Percentiles rank a stretch among this genome's conserved stretches.
Evolutionary conservation across 495 filamentous ascomycete genomes (phyloP).

Genomic region (Sordaria brevicollis): DNA sequence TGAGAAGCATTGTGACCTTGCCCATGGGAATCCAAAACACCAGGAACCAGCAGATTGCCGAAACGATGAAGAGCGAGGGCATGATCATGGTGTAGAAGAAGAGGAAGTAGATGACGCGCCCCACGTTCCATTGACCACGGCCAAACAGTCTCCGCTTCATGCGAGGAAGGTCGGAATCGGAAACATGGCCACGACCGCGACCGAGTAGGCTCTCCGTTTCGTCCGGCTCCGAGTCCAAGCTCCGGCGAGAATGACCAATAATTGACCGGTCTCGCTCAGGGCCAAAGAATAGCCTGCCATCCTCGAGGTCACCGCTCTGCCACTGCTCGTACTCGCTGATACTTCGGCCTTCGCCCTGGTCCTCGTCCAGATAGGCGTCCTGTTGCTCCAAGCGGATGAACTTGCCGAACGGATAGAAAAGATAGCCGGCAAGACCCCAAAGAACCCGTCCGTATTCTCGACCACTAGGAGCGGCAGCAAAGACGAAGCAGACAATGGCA

Average conservation of each 20-base stretch:
- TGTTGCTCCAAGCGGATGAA: slow-evolving; percentile 89
- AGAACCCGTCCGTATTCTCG: slow-evolving; percentile 80
- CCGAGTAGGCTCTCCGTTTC: slow-evolving; percentile 88
- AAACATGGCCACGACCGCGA: slow-evolving; percentile 31
- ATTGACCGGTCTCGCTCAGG: slow-evolving; percentile 70
- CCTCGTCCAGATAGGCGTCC: slow-evolving; percentile 89
- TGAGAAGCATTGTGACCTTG: slow-evolving; percentile 80
- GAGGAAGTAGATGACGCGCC: slow-evolving; percentile 88
- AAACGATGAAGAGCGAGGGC: slow-evolving; percentile 79
- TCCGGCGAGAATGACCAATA: slow-evolving; percentile 78
- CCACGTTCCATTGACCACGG: slow-evolving; percentile 88
- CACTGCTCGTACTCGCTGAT: slow-evolving; percentile 99
- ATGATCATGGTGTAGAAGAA: slow-evolving; percentile 94
- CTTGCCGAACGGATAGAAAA: slow-evolving; percentile 94
- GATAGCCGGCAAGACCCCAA: slow-evolving; percentile 70
- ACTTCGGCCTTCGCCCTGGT: slow-evolving; percentile 96
- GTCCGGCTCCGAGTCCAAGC: slow-evolving; percentile 69
- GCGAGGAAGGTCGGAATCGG: slow-evolving; percentile 39
- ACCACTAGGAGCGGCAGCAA: slow-evolving; percentile 69
- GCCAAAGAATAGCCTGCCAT: slow-evolving; percentile 92
- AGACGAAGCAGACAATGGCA: slow-evolving; percentile 65
- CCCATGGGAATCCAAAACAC: slow-evolving; percentile 99
- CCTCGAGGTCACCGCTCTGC: slow-evolving; percentile 95
- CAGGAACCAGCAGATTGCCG: slow-evolving; percentile 83
- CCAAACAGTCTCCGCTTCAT: slow-evolving; percentile 87